Conservation (phyloP, 2,329 filamentous ascomycete species). For the Hypoxylon sp. region DNA sequence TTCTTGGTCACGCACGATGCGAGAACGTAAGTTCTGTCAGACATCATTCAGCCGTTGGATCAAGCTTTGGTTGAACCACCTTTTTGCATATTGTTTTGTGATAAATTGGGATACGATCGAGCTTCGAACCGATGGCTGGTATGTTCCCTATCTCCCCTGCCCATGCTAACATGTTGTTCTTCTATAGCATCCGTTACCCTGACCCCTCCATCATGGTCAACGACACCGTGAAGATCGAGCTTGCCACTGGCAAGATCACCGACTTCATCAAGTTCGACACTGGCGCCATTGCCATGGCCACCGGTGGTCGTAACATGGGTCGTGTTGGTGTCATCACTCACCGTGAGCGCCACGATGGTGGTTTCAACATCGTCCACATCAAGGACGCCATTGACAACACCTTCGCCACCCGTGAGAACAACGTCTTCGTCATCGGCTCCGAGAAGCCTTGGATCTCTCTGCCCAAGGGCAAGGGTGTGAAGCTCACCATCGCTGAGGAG, state of each 20-base stretch:
- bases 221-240: conserved; percentile 99
- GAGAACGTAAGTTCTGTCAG: conserved; percentile 98
- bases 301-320: conserved; percentile 99
- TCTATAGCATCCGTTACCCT: conserved; percentile 93
- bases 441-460: conserved; percentile 99
- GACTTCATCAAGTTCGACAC: conserved; percentile 99
- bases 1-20: conserved; percentile 99
- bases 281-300: conserved; percentile 97
- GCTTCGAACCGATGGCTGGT: conserved; percentile 62
- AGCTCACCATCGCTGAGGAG: conserved; percentile 99
- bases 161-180: conserved; percentile 51
- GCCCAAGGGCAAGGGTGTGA: conserved; percentile 99
- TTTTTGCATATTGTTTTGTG: conserved; percentile 44
- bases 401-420: conserved; percentile 98
- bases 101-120: conserved; percentile 48
- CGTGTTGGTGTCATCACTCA: conserved; percentile 99
- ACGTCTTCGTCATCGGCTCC: conserved; percentile 98
- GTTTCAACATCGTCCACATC: conserved; percentile 99
- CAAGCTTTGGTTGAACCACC: conserved; percentile 86
- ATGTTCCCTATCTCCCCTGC: conserved; percentile 51
- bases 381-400: conserved; percentile 99
- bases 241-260: conserved; percentile 94
- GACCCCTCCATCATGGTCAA: conserved; percentile 99
- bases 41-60: conserved; percentile 99
- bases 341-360: conserved; percentile 99